Percentiles rank a stretch among this genome's conserved stretches.
These are phyloP conservation scores for Verticillium alfalfae DNA, from an alignment of 2,329 filamentous ascomycete species.

Conservation along the genomic window DNA sequence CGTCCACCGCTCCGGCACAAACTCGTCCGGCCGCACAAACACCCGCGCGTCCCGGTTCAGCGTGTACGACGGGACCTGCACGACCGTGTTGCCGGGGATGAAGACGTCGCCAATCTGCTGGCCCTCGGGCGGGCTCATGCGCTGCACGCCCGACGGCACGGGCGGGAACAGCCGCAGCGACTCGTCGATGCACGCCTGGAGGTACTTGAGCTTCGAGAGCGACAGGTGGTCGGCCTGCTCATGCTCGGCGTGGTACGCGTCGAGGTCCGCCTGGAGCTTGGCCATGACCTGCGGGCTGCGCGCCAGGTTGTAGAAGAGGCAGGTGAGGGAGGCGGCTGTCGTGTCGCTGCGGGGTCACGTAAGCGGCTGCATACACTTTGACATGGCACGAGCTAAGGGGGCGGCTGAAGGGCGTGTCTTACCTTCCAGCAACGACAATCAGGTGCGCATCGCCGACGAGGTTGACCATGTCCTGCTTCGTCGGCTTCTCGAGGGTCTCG, in stretches of 20 bases:
- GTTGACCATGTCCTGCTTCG: constrained; percentile 14
- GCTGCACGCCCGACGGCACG: constrained; percentile 24
- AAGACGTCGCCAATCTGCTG: constrained; percentile 21
- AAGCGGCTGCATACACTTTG: not conserved
- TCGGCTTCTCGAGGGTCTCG: constrained; percentile 10
- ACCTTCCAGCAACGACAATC: constrained; percentile 25
- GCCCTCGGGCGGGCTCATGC: constrained; percentile 30
- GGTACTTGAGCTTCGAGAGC: constrained; percentile 17
- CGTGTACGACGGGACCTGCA: constrained; percentile 20
- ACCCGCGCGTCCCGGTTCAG: constrained; percentile 10
- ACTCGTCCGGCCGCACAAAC: constrained; percentile 15
- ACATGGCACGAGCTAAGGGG: too few species aligned
- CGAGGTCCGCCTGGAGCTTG: constrained; percentile 3
- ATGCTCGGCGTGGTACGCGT: constrained; percentile 11
- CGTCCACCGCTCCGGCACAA: constrained; percentile 18
- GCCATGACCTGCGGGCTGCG: constrained; percentile 1
- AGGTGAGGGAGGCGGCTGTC: constrained; percentile 9
- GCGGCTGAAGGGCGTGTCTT: not conserved
- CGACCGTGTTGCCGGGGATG: constrained; percentile 28
- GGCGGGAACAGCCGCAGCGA: constrained; percentile 29
- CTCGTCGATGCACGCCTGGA: constrained; percentile 33
- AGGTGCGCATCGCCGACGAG: constrained; percentile 21
- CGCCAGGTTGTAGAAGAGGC: constrained; percentile 11
- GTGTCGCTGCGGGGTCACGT: constrained; percentile 7
- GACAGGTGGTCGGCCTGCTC: constrained; percentile 9